Conservation (phyloP, 257 asterid genomes). For the Penstemon davidsonii region DNA sequence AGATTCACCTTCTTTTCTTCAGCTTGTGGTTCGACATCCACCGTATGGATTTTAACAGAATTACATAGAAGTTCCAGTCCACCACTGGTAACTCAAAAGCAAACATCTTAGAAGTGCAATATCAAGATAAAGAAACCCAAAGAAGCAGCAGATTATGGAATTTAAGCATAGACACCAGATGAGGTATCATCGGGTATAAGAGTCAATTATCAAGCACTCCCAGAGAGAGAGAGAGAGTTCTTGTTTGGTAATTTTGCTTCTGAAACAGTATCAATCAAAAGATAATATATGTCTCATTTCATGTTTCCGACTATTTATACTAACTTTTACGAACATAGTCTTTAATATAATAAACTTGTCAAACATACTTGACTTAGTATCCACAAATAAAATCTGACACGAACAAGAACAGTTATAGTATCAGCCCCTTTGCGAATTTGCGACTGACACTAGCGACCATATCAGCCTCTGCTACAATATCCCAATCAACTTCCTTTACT, state of each 20-base stretch:
- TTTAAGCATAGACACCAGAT: neutral
- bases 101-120: constrained; percentile 16
- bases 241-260: neutral
- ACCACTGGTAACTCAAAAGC: constrained; percentile 51
- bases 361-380: too few relatives aligned
- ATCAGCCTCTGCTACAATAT: too few relatives aligned
- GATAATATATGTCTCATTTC: neutral
- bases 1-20: constrained; percentile 61
- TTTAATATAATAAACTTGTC: too few relatives aligned
- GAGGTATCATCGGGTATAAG: constrained; percentile 3
- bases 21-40: constrained; percentile 55
- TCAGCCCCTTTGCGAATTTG: too few relatives aligned
- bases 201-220: too few relatives aligned
- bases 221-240: neutral
- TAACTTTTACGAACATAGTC: neutral
- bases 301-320: neutral
- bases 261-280: constrained; percentile 1
- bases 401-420: too few relatives aligned
- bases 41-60: constrained; percentile 80
- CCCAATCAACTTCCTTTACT: too few relatives aligned
- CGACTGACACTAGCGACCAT: too few relatives aligned
- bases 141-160: constrained; percentile 7
- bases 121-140: neutral
- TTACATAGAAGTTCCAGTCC: constrained; percentile 93
- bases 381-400: too few relatives aligned